Conservation (phyloP, 345 rosid species). For the Brassica carinata region DNA sequence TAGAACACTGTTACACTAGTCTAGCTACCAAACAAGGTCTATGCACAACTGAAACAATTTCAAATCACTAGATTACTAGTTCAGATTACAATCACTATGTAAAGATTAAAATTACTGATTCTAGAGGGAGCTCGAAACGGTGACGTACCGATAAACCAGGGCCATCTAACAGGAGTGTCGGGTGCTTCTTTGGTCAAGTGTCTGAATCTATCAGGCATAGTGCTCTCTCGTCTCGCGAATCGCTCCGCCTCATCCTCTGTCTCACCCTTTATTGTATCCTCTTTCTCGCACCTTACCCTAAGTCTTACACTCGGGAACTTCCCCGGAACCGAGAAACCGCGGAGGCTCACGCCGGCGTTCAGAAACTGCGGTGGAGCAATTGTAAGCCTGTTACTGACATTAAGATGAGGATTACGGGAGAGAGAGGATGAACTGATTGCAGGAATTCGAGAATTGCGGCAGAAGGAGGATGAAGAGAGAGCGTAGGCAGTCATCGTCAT, state of each 20-base stretch:
- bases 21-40: neutral
- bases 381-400: neutral
- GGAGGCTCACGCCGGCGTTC: slow-evolving; percentile 10
- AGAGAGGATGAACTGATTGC: neutral
- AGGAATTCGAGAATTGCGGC: slow-evolving; percentile 19
- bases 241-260: slow-evolving; percentile 53
- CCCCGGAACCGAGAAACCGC: slow-evolving; percentile 23
- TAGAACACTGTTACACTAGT: neutral
- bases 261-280: neutral
- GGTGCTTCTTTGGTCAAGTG: slow-evolving; percentile 84
- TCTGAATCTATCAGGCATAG: slow-evolving; percentile 89
- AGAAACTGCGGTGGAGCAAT: slow-evolving; percentile 7
- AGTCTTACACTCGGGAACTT: slow-evolving; percentile 25
- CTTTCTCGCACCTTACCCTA: slow-evolving; percentile 48
- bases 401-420: neutral
- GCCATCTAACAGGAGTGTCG: slow-evolving; percentile 72
- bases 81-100: neutral
- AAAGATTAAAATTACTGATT: neutral
- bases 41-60: neutral
- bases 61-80: neutral
- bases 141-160: slow-evolving; percentile 78
- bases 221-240: slow-evolving; percentile 67
- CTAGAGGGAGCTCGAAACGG: neutral
- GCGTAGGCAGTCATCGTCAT: slow-evolving; percentile 30
- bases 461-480: slow-evolving; percentile 30